A percentile compares a stretch with the other conserved stretches of the same genome.
These are phyloP conservation scores for Rhipidocladum racemiflorum DNA, from an alignment of 176 grass and related monocot species.

Conservation along the genomic window DNA sequence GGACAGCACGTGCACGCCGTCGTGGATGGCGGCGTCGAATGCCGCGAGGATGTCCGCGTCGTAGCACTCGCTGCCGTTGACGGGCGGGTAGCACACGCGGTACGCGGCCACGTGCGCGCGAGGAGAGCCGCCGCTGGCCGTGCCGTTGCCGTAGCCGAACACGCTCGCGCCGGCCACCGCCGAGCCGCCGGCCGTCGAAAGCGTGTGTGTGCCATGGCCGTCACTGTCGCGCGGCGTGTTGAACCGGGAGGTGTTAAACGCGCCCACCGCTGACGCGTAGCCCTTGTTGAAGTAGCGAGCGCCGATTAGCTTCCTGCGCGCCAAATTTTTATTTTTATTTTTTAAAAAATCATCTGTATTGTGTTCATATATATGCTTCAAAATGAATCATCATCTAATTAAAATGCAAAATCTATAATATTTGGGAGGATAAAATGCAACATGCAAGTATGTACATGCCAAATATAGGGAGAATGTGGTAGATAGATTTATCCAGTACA, in stretches of 20 bases:
- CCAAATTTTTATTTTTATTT: too few species aligned
- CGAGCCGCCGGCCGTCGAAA: conserved; percentile 59
- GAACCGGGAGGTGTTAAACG: conserved; percentile 12
- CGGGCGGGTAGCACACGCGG: conserved; percentile 59
- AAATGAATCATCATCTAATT: background rate
- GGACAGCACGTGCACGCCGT: conserved; percentile 65
- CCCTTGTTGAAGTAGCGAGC: conserved; percentile 84
- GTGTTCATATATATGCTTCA: background rate
- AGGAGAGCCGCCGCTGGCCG: conserved; percentile 55
- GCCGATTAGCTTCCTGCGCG: conserved; percentile 73
- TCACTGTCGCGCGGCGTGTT: conserved; percentile 58
- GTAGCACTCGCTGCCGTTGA: conserved; percentile 57
- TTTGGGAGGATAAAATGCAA: background rate
- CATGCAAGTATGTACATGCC: background rate
- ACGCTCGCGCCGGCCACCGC: conserved; percentile 38
- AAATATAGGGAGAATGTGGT: background rate
- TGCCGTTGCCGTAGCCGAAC: conserved; percentile 62
- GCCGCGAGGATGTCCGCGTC: conserved; percentile 74
- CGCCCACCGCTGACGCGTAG: conserved; percentile 28
- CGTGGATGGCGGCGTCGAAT: conserved; percentile 68
- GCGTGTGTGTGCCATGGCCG: conserved; percentile 77
- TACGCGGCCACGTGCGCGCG: conserved; percentile 54
- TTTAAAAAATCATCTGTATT: background rate
- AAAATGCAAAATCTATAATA: background rate
- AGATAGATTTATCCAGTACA: background rate